A percentile compares a stretch with the other conserved stretches of the same genome.
phyloP scores from a whole-genome alignment of 495 filamentous ascomycete species.

The Daldinia vernicosa region DNA sequence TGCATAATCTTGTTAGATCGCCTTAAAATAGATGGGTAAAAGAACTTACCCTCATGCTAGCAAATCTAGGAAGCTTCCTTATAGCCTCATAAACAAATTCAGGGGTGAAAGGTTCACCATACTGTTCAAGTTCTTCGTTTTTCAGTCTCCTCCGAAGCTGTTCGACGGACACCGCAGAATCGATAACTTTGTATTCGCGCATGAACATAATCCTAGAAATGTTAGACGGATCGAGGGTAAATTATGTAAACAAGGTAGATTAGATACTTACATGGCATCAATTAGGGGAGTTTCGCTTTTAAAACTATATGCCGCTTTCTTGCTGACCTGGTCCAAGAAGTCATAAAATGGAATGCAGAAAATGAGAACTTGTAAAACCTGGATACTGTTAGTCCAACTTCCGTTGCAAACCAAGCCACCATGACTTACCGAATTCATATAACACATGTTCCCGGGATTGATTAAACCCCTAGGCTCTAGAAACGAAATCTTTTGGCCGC shows the following conservation, averaged over 20 bases:
- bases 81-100: conserved; percentile 97
- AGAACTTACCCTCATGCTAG: conserved; percentile 81
- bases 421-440: conserved; percentile 95
- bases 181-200: conserved; percentile 87
- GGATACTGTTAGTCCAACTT: conserved; percentile 14
- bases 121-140: conserved; percentile 83
- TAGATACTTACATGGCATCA: conserved; percentile 83
- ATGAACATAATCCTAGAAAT: conserved; percentile 87
- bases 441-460: conserved; percentile 99
- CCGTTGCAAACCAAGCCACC: not conserved
- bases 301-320: conserved; percentile 85
- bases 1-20: conserved; percentile 51
- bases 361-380: conserved; percentile 93
- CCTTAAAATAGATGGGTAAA: conserved; percentile 3
- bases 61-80: conserved; percentile 82
- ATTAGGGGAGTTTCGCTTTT: conserved; percentile 93
- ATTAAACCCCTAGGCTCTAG: conserved; percentile 94
- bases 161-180: conserved; percentile 77
- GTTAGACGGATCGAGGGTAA: conserved; percentile 31
- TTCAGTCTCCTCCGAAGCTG: conserved; percentile 78
- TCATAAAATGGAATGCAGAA: conserved; percentile 94
- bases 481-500: conserved; percentile 75
- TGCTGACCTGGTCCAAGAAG: conserved; percentile 88
- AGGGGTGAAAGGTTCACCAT: conserved; percentile 89
- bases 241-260: not conserved